These are phyloP conservation scores for Aspergillus coremiiformis DNA, from an alignment of 495 filamentous ascomycete species.

Conservation along the genomic window DNA sequence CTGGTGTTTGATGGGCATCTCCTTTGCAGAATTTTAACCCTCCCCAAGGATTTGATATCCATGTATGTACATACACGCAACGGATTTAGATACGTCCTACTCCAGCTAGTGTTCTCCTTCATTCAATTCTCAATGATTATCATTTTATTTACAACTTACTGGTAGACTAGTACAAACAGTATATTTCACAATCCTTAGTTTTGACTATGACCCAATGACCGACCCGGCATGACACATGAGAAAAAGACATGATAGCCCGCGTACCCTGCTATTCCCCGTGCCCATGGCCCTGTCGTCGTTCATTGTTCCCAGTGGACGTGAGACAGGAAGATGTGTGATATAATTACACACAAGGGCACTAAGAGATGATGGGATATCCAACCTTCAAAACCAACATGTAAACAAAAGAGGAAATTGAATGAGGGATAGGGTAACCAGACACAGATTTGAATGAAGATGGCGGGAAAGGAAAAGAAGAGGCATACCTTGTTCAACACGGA, in stretches of 20 bases:
- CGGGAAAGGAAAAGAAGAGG: slow-evolving; percentile 3
- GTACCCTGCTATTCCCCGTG: slow-evolving; percentile 31
- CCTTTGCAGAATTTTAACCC: neutral
- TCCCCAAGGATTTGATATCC: neutral
- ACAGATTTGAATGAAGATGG: neutral
- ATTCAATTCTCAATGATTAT: too few species aligned
- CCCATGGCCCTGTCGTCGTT: slow-evolving; percentile 23
- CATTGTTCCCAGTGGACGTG: slow-evolving; percentile 23
- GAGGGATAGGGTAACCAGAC: slow-evolving; percentile 6
- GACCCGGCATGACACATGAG: slow-evolving; percentile 40
- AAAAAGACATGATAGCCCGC: slow-evolving; percentile 34
- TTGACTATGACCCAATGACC: slow-evolving; percentile 34
- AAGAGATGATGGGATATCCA: slow-evolving; percentile 40
- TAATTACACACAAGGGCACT: slow-evolving; percentile 33
- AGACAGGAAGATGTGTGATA: slow-evolving; percentile 30
- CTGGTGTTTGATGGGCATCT: neutral
- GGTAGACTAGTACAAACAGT: slow-evolving; percentile 4
- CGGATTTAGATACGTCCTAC: neutral
- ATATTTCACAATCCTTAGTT: slow-evolving; percentile 29
- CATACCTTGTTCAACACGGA: neutral
- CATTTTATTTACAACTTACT: neutral
- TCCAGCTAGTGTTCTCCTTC: neutral
- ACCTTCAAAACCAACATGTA: slow-evolving; percentile 29
- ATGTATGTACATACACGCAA: neutral
- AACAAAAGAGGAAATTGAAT: slow-evolving; percentile 9